Evolutionary conservation across 768 basidiomycete genomes (phyloP).

Genomic region (Termitomyces titanicus): DNA sequence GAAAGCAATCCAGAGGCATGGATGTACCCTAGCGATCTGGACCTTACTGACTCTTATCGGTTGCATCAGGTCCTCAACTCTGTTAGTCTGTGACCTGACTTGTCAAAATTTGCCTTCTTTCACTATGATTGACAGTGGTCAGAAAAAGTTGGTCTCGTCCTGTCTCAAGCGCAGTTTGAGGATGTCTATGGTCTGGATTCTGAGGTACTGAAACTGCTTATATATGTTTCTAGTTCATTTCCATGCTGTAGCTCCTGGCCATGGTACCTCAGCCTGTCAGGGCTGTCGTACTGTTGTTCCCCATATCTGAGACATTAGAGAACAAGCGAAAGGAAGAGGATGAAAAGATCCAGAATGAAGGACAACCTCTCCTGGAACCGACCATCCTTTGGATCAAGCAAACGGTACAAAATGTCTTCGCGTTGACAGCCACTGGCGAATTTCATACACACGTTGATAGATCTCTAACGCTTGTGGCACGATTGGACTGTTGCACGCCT

Average conservation of each 20-base stretch:
- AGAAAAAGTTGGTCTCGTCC: conserved; percentile 57
- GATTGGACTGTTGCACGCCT: conserved; percentile 79
- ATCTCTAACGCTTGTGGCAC: conserved; percentile 87
- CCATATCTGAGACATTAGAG: conserved; percentile 52
- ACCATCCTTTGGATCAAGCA: conserved; percentile 88
- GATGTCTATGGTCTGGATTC: conserved; percentile 75
- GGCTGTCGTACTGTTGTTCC: conserved; percentile 86
- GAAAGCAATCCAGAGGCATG: conserved; percentile 65
- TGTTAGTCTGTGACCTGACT: conserved; percentile 25
- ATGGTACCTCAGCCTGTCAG: conserved; percentile 74
- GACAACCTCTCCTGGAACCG: conserved; percentile 47
- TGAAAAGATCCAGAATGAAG: conserved; percentile 41
- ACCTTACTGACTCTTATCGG: neutral
- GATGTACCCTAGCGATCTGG: neutral
- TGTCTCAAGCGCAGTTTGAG: conserved; percentile 47
- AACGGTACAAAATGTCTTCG: conserved; percentile 44
- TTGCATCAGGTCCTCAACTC: conserved; percentile 43
- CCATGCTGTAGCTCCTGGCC: conserved; percentile 49
- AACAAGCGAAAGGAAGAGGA: conserved; percentile 58
- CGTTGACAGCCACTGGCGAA: no score
- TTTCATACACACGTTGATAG: conserved; percentile 28
- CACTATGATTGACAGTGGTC: conserved; percentile 53
- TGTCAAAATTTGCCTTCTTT: neutral
- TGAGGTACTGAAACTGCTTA: conserved; percentile 41
- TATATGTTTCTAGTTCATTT: neutral